Conservation (phyloP, 768 basidiomycete genomes). For the Hydnum rufescens region DNA sequence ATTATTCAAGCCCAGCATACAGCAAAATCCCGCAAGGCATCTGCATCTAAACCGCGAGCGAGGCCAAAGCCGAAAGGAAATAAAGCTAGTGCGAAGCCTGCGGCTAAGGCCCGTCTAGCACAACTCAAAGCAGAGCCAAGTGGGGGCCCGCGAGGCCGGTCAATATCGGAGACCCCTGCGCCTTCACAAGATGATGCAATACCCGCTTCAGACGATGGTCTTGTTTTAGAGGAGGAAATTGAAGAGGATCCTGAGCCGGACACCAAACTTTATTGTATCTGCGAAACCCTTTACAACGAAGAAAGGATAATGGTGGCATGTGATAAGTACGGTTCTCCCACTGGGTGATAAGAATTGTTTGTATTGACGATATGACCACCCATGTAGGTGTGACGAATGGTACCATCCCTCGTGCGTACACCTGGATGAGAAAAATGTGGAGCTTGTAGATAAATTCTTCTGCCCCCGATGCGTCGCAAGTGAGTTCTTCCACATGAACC, state of each 20-base stretch:
- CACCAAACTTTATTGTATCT: constrained; percentile 73
- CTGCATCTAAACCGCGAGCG: constrained; percentile 2
- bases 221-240: constrained; percentile 27
- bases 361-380: not conserved
- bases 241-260: constrained; percentile 27
- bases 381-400: constrained; percentile 74
- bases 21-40: not conserved
- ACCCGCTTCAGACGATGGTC: constrained; percentile 21
- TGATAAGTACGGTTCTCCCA: constrained; percentile 41
- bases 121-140: not conserved
- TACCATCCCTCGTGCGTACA: constrained; percentile 74
- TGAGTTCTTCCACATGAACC: constrained; percentile 22
- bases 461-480: constrained; percentile 65
- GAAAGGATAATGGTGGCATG: constrained; percentile 86
- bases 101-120: constrained; percentile 1
- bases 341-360: not conserved
- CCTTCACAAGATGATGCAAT: constrained; percentile 5
- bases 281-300: constrained; percentile 73
- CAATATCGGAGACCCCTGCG: constrained; percentile 4
- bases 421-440: constrained; percentile 62
- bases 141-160: constrained; percentile 1
- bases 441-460: constrained; percentile 82
- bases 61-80: constrained; percentile 8
- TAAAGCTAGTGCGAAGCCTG: not conserved
- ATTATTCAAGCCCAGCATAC: not conserved